Base-by-base conservation (phyloP, 2,329 filamentous ascomycete species). In the Epichloe sp. region DNA sequence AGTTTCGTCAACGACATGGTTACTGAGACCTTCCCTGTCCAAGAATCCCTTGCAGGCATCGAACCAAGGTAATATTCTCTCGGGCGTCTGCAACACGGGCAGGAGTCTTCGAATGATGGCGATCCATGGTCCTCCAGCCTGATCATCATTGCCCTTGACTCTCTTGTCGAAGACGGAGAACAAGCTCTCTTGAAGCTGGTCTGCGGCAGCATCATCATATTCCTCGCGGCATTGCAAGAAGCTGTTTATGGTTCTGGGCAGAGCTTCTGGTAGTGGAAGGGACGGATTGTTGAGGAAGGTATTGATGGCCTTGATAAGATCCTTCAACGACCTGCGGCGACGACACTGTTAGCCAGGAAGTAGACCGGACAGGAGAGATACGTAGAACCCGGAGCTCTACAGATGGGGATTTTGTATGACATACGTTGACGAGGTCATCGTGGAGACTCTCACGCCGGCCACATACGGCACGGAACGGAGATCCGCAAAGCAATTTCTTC, bases 141-240 rank as follows among this genome's bases (percentile, higher is more conserved):
- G 64, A 2, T 77, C 69, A 23, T 77, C 69, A 23, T 73, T 71
- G 36, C 75, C 74, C 23, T 73, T 72, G 53, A 90, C 78, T 56
- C 79, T 72, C 60, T 77, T 81, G 52, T 82, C 74, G 68, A 83
- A 88, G 50, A 87, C 74, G 23, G 73, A 67, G 41, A 83, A 69
- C 7, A 93, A 74, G 58, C 89, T 86, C 41, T 88, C 85, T 55
- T 88, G 81, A 48, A 89, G 73, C 52, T 82, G 80, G 57, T 87
- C 83, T n/a, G 80, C 76, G 41, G 80, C 75, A 51, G 74, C 68
- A 48, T 88, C 84, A 59, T 90, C 86, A 56, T 79, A 76, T 57
- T 78, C 77, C 51, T 78, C 71, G 62, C 87, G 80, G 59, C 80
- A 82, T 44, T 82, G 77, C 47, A 88, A 72, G 66, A 88, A 91